phyloP scores from a whole-genome alignment of 78 protist genomes.

The Isochrysis galbana region DNA sequence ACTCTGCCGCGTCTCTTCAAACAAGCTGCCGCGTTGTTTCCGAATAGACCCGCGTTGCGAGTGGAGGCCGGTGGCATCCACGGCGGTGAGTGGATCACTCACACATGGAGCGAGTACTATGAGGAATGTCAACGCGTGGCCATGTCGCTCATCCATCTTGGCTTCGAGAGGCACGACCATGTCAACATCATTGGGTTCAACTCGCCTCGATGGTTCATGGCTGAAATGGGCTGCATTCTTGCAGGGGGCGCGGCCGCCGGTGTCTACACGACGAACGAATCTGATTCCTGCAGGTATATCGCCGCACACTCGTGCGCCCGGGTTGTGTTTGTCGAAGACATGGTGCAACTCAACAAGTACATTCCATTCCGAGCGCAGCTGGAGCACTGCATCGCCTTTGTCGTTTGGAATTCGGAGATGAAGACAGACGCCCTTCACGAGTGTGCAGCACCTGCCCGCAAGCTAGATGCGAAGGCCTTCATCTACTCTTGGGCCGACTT shows the following conservation, averaged over 20 bases:
- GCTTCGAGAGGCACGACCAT: conserved; percentile 32
- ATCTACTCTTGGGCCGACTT: neutral
- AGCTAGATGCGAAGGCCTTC: neutral
- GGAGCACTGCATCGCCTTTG: neutral
- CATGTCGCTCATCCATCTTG: neutral
- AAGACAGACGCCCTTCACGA: neutral
- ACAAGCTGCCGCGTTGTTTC: neutral
- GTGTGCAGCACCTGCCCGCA: neutral
- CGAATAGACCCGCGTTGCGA: conserved; percentile 15
- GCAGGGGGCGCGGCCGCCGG: conserved; percentile 28
- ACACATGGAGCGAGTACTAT: neutral
- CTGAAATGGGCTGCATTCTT: neutral
- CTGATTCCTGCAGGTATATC: neutral
- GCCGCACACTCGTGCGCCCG: neutral
- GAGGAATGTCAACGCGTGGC: neutral
- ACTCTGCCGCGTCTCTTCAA: conserved; percentile 4
- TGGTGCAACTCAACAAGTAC: neutral
- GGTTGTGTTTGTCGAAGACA: neutral
- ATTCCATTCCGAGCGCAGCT: neutral
- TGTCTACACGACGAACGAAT: conserved; percentile 17
- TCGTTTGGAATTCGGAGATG: neutral
- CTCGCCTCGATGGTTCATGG: conserved; percentile 27
- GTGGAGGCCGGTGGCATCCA: conserved; percentile 2
- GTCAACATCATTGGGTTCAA: conserved; percentile 40
- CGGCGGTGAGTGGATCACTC: conserved; percentile 13